Conservation (phyloP, 306 rosid genomes). For the Vigna hirtella region DNA sequence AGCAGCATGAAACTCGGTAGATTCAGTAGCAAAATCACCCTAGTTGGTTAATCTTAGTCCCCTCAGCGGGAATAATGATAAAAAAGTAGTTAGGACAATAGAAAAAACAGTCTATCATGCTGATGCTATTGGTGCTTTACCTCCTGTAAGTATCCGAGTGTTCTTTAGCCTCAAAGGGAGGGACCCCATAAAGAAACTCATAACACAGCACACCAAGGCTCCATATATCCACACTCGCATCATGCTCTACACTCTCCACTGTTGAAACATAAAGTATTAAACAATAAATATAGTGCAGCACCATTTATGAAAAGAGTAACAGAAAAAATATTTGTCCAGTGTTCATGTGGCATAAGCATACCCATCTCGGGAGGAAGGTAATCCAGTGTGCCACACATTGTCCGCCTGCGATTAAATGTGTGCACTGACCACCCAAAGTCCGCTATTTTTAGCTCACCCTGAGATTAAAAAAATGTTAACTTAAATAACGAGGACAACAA, state of each 20-base stretch:
- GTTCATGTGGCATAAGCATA: conserved; percentile 44
- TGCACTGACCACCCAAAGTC: conserved; percentile 99
- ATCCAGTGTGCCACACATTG: conserved; percentile 99
- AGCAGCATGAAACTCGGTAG: background rate
- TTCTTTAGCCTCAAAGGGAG: conserved; percentile 98
- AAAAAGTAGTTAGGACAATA: background rate
- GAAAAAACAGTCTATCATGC: background rate
- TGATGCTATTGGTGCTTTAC: conserved; percentile 46
- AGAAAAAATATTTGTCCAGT: background rate
- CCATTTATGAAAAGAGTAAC: conserved; percentile 23
- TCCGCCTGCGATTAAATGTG: conserved; percentile 94
- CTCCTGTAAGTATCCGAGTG: conserved; percentile 98
- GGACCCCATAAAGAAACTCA: conserved; percentile 95
- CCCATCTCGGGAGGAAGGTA: conserved; percentile 99
- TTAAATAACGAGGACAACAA: conserved; percentile 1
- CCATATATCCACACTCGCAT: conserved; percentile 98
- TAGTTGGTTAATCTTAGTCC: background rate
- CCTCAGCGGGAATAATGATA: background rate
- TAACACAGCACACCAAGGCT: conserved; percentile 97
- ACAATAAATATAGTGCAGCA: conserved; percentile 6
- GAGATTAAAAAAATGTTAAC: conserved; percentile 33
- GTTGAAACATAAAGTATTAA: conserved; percentile 44
- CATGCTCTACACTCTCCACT: conserved; percentile 99
- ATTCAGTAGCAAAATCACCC: background rate
- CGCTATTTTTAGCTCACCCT: conserved; percentile 98